phyloP scores from a whole-genome alignment of 2,329 filamentous ascomycete genomes.

The Lizonia empirigonia region DNA sequence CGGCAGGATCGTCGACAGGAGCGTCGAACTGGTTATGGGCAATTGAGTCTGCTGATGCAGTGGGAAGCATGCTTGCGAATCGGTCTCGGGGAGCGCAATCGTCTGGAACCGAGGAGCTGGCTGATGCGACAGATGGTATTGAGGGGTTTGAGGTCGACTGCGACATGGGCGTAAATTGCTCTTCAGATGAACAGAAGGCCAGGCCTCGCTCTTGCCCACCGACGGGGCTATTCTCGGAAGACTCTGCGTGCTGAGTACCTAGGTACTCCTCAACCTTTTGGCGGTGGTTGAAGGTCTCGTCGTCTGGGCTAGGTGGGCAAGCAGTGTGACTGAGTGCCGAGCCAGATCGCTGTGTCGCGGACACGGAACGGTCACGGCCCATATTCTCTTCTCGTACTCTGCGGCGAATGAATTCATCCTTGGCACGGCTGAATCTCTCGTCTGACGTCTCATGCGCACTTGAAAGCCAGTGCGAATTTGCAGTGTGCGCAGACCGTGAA shows the following conservation, averaged over 20 bases:
- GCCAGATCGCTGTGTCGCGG: slow-evolving; percentile 29
- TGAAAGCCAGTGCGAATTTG: slow-evolving; percentile 13
- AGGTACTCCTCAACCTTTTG: slow-evolving; percentile 41
- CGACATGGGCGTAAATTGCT: slow-evolving; percentile 55
- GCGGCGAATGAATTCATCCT: slow-evolving; percentile 48
- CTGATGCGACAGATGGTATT: slow-evolving; percentile 58
- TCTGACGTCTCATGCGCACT: slow-evolving; percentile 36
- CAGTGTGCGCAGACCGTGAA: slow-evolving; percentile 14
- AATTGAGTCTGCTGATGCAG: slow-evolving; percentile 46
- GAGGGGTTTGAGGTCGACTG: slow-evolving; percentile 59
- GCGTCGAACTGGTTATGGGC: slow-evolving; percentile 36
- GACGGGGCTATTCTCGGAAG: slow-evolving; percentile 51
- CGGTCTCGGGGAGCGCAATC: slow-evolving; percentile 34
- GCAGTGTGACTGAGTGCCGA: slow-evolving; percentile 41
- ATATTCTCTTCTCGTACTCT: slow-evolving; percentile 39
- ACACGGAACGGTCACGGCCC: slow-evolving; percentile 32
- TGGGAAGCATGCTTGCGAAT: slow-evolving; percentile 27
- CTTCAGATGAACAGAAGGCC: slow-evolving; percentile 56
- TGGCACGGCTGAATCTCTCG: slow-evolving; percentile 45
- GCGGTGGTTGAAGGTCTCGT: slow-evolving; percentile 40
- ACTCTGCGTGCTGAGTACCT: slow-evolving; percentile 34
- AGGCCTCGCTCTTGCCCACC: slow-evolving; percentile 35
- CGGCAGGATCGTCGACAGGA: slow-evolving; percentile 42
- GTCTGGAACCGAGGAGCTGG: slow-evolving; percentile 52
- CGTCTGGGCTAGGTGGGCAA: slow-evolving; percentile 57